A percentile compares a stretch with the other conserved stretches of the same genome.
phyloP scores from a whole-genome alignment of 176 grass and related monocot genomes.

The Eremochloa ophiuroides region DNA sequence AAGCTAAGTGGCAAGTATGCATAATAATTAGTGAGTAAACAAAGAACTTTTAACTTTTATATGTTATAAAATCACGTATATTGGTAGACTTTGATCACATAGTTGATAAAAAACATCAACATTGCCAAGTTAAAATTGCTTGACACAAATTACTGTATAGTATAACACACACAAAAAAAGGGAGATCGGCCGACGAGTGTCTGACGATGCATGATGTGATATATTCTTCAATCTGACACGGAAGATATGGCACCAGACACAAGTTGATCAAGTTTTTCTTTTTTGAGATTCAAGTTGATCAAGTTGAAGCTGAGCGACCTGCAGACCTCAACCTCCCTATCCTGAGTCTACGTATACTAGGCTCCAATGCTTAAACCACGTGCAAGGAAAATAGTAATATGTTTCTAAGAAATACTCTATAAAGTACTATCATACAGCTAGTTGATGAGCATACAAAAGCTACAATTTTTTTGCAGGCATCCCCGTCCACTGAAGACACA shows the following conservation, averaged over 20 bases:
- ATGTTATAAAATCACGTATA: neutral
- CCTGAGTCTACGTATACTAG: slow-evolving; percentile 3
- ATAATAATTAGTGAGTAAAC: neutral
- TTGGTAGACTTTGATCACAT: neutral
- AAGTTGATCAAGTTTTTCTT: slow-evolving; percentile 14
- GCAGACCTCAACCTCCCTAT: slow-evolving; percentile 33
- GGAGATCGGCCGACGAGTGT: neutral
- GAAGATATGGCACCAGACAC: slow-evolving; percentile 1
- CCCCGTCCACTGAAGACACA: neutral
- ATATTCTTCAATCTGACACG: neutral
- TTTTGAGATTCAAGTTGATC: slow-evolving; percentile 10
- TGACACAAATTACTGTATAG: neutral
- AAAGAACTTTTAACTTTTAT: neutral
- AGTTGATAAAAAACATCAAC: neutral
- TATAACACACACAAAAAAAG: neutral
- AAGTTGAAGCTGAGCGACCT: slow-evolving; percentile 2
- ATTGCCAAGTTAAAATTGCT: neutral
- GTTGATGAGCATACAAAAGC: neutral
- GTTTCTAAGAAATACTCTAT: neutral
- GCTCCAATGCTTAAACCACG: slow-evolving; percentile 32
- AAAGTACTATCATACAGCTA: slow-evolving; percentile 24
- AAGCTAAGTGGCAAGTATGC: neutral
- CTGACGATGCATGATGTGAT: slow-evolving; percentile 16
- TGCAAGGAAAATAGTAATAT: slow-evolving; percentile 4
- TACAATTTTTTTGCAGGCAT: neutral